Base-by-base conservation (phyloP, 1,284 basidiomycete species). In the Schizopora paradoxa region DNA sequence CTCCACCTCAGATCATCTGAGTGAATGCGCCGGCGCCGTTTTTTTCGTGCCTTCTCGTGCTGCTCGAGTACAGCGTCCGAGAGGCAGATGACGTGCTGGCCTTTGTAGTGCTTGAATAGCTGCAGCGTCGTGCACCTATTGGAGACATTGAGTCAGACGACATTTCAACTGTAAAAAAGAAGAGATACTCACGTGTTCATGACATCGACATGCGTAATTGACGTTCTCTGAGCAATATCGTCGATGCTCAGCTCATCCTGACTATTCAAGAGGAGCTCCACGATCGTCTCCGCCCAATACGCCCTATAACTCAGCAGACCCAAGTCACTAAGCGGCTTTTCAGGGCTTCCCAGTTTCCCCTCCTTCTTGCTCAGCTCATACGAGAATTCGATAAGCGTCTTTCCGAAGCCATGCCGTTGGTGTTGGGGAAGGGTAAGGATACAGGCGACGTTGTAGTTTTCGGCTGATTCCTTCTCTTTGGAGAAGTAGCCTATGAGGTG, bases 401-500 rank as follows among this genome's bases (percentile, higher is more conserved):
- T 91, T 47, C 96, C 96, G 64, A 91, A 98, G 1, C 95, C 95
- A 58, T 89, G 86, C 28, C 96, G 84, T 65, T 99, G 96, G 63
- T 98, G 89, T 64, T 99, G 96, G 5, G 96, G 96, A 29, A 99
- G 77, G 7, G 96, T 96, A 52, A 99, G 71, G 67, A 99, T 98
- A 74, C 96, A 99, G 0, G 96, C 95, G 43, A 99, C 90, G 64
- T 99, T 99, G 76, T 99, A 99, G 56, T 85, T 91, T 60, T 99
- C 95, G 11, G 95, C 88, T 5, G 83, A 96, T 64, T 99, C 96
- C 64, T 99, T 99, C 68, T 99, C 96, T 62, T 99, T 99, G 26
- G 93, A 97, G 65, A 99, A 99, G 69, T 98, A 99, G 31, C 95
- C 95, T 53, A 99, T 89, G 54, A 97, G 69, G 63, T 99, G 96